Conservation (phyloP, 2,329 filamentous ascomycete genomes). For the Cladosporium cucumerinum region DNA sequence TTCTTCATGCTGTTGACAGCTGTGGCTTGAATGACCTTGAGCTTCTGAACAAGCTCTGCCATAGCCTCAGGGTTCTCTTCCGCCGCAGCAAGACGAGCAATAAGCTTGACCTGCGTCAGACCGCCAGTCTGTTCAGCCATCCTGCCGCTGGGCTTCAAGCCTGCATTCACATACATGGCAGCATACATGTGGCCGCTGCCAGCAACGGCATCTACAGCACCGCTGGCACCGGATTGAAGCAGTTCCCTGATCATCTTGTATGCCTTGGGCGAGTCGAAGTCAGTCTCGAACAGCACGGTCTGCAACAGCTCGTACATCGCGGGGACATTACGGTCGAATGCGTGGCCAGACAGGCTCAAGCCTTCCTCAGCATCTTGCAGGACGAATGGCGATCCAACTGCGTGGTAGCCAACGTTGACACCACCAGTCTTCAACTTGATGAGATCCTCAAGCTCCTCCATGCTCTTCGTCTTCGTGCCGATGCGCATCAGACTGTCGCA, state of each 20-base stretch:
- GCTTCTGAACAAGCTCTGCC: constrained; percentile 52
- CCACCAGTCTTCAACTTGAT: constrained; percentile 97
- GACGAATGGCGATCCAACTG: constrained; percentile 72
- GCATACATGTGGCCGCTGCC: constrained; percentile 87
- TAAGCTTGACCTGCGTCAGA: constrained; percentile 83
- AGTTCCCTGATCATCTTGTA: constrained; percentile 80
- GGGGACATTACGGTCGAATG: constrained; percentile 82
- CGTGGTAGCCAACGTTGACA: constrained; percentile 78
- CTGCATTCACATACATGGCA: constrained; percentile 76
- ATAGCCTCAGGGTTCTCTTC: constrained; percentile 74
- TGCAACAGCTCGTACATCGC: constrained; percentile 85
- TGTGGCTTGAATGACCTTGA: constrained; percentile 79
- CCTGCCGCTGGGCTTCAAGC: constrained; percentile 67
- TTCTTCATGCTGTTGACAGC: constrained; percentile 58
- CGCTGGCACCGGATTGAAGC: constrained; percentile 80
- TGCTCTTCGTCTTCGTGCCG: constrained; percentile 79
- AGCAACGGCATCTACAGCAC: constrained; percentile 86
- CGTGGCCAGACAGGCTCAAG: constrained; percentile 78
- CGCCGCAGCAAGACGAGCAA: constrained; percentile 72
- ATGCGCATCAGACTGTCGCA: constrained; percentile 90
- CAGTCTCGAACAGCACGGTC: constrained; percentile 76
- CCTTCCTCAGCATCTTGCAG: constrained; percentile 73
- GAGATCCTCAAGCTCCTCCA: constrained; percentile 91
- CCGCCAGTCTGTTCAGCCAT: constrained; percentile 82
- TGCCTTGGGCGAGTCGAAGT: constrained; percentile 82